phyloP scores from a whole-genome alignment of 2,329 filamentous ascomycete species.

The Penicillium sp. region DNA sequence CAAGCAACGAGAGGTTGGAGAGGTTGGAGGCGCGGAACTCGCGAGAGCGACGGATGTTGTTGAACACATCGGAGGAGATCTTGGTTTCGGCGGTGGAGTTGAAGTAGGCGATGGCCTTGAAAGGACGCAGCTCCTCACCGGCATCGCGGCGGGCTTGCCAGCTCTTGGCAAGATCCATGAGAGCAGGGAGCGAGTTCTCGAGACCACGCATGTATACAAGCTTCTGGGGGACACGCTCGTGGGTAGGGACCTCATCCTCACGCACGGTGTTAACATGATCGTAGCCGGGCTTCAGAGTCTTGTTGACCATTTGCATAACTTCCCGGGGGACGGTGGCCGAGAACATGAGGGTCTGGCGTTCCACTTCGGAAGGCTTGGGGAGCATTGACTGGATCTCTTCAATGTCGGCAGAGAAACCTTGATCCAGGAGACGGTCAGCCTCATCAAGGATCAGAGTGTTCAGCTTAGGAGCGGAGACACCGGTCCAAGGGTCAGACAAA shows the following conservation, averaged over 20 bases:
- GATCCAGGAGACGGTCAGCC: slow-evolving; percentile 67
- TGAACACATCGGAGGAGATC: slow-evolving; percentile 62
- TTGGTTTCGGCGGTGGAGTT: slow-evolving; percentile 74
- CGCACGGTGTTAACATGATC: slow-evolving; percentile 88
- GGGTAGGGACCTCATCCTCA: slow-evolving; percentile 79
- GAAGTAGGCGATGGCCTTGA: slow-evolving; percentile 97
- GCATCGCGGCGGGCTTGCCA: slow-evolving; percentile 52
- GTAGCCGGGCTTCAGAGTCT: slow-evolving; percentile 78
- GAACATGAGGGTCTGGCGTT: slow-evolving; percentile 90
- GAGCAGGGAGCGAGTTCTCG: slow-evolving; percentile 72
- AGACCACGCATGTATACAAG: slow-evolving; percentile 67
- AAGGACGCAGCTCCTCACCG: slow-evolving; percentile 57
- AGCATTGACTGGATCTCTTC: slow-evolving; percentile 62
- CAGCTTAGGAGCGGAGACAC: slow-evolving; percentile 65
- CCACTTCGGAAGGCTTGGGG: slow-evolving; percentile 62
- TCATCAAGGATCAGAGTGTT: slow-evolving; percentile 65
- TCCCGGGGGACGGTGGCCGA: slow-evolving; percentile 88
- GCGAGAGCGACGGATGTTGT: slow-evolving; percentile 46
- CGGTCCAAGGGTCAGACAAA: slow-evolving; percentile 63
- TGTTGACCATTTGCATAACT: slow-evolving; percentile 76
- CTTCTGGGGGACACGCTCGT: slow-evolving; percentile 80
- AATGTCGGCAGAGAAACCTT: slow-evolving; percentile 68
- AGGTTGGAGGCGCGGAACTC: slow-evolving; percentile 31
- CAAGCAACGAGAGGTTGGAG: slow-evolving; percentile 43
- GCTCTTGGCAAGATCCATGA: slow-evolving; percentile 73